Conservation (phyloP, 2,329 filamentous ascomycete species). For the Colletotrichum noveboracense region DNA sequence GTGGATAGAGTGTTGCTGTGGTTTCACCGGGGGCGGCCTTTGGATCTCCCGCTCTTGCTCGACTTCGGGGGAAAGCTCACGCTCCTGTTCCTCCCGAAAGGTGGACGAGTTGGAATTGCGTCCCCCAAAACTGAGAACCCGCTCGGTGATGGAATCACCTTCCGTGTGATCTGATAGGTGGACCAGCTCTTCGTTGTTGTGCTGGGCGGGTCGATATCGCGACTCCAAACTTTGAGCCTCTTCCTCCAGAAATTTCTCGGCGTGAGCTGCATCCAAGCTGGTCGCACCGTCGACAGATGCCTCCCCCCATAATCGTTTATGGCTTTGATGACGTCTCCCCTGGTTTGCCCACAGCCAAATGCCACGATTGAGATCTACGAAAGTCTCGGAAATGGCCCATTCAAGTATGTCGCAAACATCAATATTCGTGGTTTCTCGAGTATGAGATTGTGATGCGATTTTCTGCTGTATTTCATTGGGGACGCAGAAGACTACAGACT, state of each 20-base stretch:
- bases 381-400: conserved; percentile 67
- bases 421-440: conserved; percentile 34
- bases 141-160: conserved; percentile 12
- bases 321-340: conserved; percentile 54
- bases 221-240: conserved; percentile 57
- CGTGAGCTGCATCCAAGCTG: conserved; percentile 29
- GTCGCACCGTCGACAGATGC: neutral
- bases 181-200: neutral
- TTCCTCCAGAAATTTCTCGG: conserved; percentile 55
- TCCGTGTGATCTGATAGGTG: neutral
- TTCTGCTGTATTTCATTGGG: conserved; percentile 63
- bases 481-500: conserved; percentile 67
- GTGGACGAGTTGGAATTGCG: conserved; percentile 35
- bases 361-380: conserved; percentile 48
- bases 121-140: conserved; percentile 41
- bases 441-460: conserved; percentile 39
- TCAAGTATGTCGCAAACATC: conserved; percentile 58
- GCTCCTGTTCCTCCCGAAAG: conserved; percentile 71
- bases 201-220: conserved; percentile 50
- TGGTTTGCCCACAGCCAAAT: conserved; percentile 68
- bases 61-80: conserved; percentile 69
- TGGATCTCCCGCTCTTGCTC: conserved; percentile 64
- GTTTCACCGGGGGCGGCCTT: conserved; percentile 42
- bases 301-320: conserved; percentile 39
- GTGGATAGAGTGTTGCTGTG: conserved; percentile 49